phyloP scores from a whole-genome alignment of 371 early-diverging fungal genomes.

The Mortierella sp. region DNA sequence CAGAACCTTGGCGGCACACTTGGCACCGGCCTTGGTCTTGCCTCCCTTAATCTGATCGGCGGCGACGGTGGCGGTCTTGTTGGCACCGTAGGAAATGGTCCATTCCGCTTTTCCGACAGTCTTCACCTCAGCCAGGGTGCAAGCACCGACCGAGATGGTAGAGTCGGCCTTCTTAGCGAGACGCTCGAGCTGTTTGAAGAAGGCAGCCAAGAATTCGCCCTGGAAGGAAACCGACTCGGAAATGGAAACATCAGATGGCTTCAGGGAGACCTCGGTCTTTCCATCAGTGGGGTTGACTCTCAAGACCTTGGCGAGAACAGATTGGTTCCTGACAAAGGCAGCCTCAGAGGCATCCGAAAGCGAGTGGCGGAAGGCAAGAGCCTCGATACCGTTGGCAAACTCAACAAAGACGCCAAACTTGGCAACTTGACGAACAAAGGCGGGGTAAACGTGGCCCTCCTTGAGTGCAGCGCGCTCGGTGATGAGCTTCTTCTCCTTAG shows the following conservation, averaged over 20 bases:
- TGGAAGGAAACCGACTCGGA: constrained; percentile 54
- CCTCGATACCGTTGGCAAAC: constrained; percentile 69
- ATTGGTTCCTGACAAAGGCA: constrained; percentile 68
- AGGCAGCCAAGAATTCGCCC: constrained; percentile 64
- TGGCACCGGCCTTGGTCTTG: constrained; percentile 61
- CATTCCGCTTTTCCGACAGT: constrained; percentile 67
- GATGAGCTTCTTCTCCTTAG: constrained; percentile 58
- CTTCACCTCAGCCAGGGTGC: constrained; percentile 68
- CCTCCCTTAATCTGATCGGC: constrained; percentile 64
- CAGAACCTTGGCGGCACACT: constrained; percentile 68
- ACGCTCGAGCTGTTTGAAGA: constrained; percentile 63
- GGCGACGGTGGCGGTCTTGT: constrained; percentile 70
- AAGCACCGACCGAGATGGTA: constrained; percentile 42
- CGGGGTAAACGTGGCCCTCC: constrained; percentile 68
- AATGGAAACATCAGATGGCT: constrained; percentile 63
- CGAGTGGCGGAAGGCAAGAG: constrained; percentile 52
- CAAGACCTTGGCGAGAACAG: constrained; percentile 71
- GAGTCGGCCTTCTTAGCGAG: constrained; percentile 44
- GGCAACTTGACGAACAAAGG: constrained; percentile 69
- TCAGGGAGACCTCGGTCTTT: constrained; percentile 69
- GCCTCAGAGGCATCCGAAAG: constrained; percentile 74
- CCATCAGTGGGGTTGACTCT: constrained; percentile 60
- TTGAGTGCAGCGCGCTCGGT: constrained; percentile 44
- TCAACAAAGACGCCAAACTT: constrained; percentile 72
- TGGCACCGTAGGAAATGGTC: constrained; percentile 63